Conservation (phyloP, 177 flowering plant genomes). For the Vitis hybrid region DNA sequence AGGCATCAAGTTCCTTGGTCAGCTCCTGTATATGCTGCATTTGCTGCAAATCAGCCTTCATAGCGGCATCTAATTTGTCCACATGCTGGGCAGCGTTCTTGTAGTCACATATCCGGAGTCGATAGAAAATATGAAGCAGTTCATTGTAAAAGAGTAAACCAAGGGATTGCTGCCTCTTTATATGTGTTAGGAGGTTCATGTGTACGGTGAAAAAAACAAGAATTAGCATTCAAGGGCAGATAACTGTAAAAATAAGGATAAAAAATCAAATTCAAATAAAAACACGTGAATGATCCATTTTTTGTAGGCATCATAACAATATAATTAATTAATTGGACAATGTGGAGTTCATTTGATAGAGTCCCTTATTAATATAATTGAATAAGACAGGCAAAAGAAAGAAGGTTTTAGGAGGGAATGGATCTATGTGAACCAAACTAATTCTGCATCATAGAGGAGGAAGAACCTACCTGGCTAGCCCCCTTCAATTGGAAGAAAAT, state of each 20-base stretch:
- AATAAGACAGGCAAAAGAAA: no score
- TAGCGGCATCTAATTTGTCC: constrained; percentile 72
- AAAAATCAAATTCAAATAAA: not conserved
- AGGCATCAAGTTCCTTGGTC: constrained; percentile 51
- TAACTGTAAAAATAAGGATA: not conserved
- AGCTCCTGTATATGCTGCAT: constrained; percentile 42
- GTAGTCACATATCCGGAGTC: constrained; percentile 81
- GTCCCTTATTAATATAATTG: no score
- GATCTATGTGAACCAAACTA: no score
- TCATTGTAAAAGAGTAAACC: constrained; percentile 85
- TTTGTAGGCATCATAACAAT: not conserved
- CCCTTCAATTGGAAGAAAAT: no score
- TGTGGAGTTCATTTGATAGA: no score
- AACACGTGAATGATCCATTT: not conserved
- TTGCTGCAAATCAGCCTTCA: constrained; percentile 65
- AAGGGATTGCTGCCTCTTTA: constrained; percentile 61
- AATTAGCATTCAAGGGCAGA: constrained; percentile 2
- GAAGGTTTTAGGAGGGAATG: no score
- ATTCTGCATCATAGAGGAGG: no score
- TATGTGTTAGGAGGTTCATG: constrained; percentile 1
- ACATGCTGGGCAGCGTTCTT: constrained; percentile 77
- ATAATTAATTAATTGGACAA: not conserved
- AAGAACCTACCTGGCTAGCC: no score
- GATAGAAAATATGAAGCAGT: constrained; percentile 80
- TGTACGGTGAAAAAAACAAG: not conserved